Evolutionary conservation across 2,329 filamentous ascomycete species (phyloP).

Genomic region (Penicillium sp.): DNA sequence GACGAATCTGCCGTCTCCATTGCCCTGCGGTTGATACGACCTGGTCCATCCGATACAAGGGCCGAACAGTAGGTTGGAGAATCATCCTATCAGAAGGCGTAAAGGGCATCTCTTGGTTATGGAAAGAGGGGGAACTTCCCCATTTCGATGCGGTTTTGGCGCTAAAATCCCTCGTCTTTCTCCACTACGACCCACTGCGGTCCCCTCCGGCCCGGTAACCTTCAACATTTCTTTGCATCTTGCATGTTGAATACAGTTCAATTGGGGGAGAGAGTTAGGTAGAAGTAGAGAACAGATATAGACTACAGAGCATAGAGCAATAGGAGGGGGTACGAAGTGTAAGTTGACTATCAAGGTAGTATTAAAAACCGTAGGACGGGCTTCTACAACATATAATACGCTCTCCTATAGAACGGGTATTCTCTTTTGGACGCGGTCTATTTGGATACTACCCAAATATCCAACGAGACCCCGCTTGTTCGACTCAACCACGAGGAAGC

Average conservation of each 20-base stretch:
- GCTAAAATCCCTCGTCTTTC: constrained; percentile 21
- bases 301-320: neutral
- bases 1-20: constrained; percentile 21
- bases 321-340: neutral
- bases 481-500: constrained; percentile 23
- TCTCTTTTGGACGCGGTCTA: constrained; percentile 16
- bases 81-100: constrained; percentile 23
- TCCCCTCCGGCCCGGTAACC: constrained; percentile 29
- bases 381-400: neutral
- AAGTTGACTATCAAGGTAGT: neutral
- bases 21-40: constrained; percentile 17
- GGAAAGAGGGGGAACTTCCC: constrained; percentile 15
- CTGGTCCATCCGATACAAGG: constrained; percentile 21
- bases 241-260: neutral
- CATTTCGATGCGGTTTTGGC: constrained; percentile 4
- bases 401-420: constrained; percentile 4
- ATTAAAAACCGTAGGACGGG: neutral
- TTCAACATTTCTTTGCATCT: constrained; percentile 22
- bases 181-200: constrained; percentile 27
- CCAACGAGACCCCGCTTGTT: constrained; percentile 22
- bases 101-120: constrained; percentile 9
- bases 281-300: neutral
- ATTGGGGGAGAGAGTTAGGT: neutral
- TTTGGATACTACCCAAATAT: constrained; percentile 12
- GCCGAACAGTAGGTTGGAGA: constrained; percentile 19